Evolutionary conservation across 441 rosid species (phyloP), one percentile per base, ranked within the genome.

Genomic region (Euphorbia celastroides): DNA sequence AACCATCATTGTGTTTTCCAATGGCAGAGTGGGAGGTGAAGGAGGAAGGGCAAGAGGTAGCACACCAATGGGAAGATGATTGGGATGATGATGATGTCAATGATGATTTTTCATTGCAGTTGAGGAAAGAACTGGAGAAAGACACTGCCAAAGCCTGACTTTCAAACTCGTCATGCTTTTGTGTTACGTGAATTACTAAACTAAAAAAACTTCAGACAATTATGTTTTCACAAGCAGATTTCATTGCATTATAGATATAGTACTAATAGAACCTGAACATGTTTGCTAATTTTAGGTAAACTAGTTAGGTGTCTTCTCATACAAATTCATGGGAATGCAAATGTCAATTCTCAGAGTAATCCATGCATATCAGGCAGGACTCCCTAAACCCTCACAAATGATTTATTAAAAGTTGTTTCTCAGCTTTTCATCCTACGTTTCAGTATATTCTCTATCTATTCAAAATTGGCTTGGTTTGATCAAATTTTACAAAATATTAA

Each of bases 11-110:
- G 59, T 7, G 20, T 46, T 26, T 9, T 59, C 19, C 46, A 64
- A 42, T 51, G 48, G 66, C 83, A 90, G 97, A 86, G 73, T 87
- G 89, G 93, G 82, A 81, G 32, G 95, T 69, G 59, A 83, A 79
- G 74, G 97, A 86, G 75, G 98, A 88, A 75, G 87, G 74, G 17
- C 84, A 80, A 44, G 96, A 93, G 46, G 79, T 77, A 32, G 72
- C 84, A 4, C 97, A 88, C 72, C 96, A 93, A 65, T 93, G 98
- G 96, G 96, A 88, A 72, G 98, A 93, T 62, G 98, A 93, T 38
- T 93, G 97, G 98, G 98, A 93, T 72, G 98, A 93, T 77, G 97
- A 89, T 62, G 97, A 93, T 74, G 96, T 89, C 56, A 90, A 67
- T 51, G 93, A 93, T 55, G 95, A 93, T 67, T 93, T 93, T 88